Base-by-base conservation (phyloP, 306 rosid species). In the Dicorynia guianensis region DNA sequence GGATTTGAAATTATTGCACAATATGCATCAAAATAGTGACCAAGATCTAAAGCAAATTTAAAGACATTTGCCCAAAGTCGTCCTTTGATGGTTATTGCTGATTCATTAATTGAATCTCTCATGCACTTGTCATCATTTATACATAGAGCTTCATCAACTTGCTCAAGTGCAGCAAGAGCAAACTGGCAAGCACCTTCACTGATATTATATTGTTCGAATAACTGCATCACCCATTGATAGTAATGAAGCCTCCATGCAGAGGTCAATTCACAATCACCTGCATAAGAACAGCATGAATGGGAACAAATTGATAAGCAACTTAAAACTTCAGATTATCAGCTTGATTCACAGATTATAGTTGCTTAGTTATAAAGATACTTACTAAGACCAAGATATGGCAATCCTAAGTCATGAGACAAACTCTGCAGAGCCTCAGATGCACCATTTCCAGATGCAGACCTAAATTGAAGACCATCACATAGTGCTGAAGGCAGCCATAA, bases 91-190 rank as follows among this genome's bases (percentile, higher is more conserved):
- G 87, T 81, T 48, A 85, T 69, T 68, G 85, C 82, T 66, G 97
- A 85, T 87, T 90, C 96, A 58, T 82, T 79, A 6, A 63, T 79
- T 55, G 82, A 79, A 77, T 82, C 84, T 66, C 65, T 36, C 54
- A 20, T 72, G 75, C 14, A 52, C 52, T 58, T n/a, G 44, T 82
- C 84, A 71, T 72, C 90, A 20, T 83, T 77, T 73, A 63, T 58
- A 54, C 42, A 48, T 12, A 73, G 75, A 74, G 90, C 93, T 80
- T 95, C 98, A 73, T 92, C 98, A 72, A 90, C 97, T 83, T 87
- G 95, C 89, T 92, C 98, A 34, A 95, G 98, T 33, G 98, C 97
- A 74, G 98, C 96, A 73, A 92, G 98, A 70, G 95, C 98, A 86
- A 95, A 95, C 86, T 92, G 91, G 86, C 84, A 89, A 80, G 96